These are phyloP conservation scores for Elaeagnus macrophylla DNA, from an alignment of 306 rosid species.

Conservation along the genomic window DNA sequence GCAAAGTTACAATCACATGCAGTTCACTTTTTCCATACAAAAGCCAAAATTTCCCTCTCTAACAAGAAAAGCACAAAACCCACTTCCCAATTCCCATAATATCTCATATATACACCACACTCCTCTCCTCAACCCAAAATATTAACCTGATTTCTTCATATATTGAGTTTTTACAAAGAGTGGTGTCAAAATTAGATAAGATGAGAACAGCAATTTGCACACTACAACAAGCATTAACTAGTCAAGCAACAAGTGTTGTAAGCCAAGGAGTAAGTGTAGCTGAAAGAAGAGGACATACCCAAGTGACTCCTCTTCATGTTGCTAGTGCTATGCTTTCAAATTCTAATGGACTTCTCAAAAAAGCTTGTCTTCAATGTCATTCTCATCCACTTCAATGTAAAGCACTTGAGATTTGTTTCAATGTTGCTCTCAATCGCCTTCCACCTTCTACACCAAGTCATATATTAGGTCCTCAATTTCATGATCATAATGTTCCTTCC, in stretches of 20 bases:
- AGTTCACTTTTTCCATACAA: constrained; percentile 42
- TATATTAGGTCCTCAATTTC: constrained; percentile 53
- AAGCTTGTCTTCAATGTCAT: constrained; percentile 75
- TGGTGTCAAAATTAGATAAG: background rate
- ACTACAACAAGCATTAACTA: constrained; percentile 64
- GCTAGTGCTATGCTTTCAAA: constrained; percentile 83
- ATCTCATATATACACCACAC: background rate
- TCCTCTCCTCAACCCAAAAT: background rate
- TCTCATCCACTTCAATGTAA: constrained; percentile 92
- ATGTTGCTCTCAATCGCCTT: constrained; percentile 80
- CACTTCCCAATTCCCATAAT: constrained; percentile 21
- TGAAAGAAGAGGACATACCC: constrained; percentile 75
- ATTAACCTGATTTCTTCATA: too few relatives aligned
- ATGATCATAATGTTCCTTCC: constrained; percentile 31
- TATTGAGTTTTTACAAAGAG: too few relatives aligned
- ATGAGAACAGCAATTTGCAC: constrained; percentile 84
- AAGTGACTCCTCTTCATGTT: constrained; percentile 93
- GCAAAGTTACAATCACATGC: constrained; percentile 42
- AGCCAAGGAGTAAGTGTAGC: constrained; percentile 71
- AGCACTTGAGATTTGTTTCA: constrained; percentile 89
- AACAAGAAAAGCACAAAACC: constrained; percentile 86
- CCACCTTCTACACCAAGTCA: constrained; percentile 67
- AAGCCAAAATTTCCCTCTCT: constrained; percentile 86
- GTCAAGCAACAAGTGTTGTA: constrained; percentile 54
- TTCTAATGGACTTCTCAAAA: constrained; percentile 54